Evolutionary conservation across 257 asterid species (phyloP), one percentile per base, ranked within the genome.

Genomic region (Striga asiatica): DNA sequence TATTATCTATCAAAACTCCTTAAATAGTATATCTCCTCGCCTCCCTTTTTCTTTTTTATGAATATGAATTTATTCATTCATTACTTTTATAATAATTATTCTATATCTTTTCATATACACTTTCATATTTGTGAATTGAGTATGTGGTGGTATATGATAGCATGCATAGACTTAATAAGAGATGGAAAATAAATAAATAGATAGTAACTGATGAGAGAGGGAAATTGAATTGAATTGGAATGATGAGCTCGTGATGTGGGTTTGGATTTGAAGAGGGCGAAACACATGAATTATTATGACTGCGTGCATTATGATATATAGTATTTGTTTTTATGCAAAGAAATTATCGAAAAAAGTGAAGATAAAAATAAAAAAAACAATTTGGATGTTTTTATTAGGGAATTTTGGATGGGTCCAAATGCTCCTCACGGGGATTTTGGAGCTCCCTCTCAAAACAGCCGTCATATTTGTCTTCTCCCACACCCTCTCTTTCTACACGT

Each of bases 371-470:
- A 17, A 12, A 43, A 43, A 43, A 41, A 43, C 17, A 61, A 21
- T 12, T 43, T 63, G 60, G 76, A 66, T 62, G 78, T 71, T 71
- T 61, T 56, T 32, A 60, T 64, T 71, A 61, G 75, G 64, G 69
- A 70, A 62, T 68, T 67, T 67, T 43, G 79, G 83, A 82, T 69
- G 71, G 57, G 58, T 76, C 94, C 94, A 87, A 87, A 83, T 42
- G 12, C 58, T 66, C 85, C 81, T 87, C 96, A 87, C 94, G 96
- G 96, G 96, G 81, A 78, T 65, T 79, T 79, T 83, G 94, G 93
- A 79, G 76, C 82, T 68, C 82, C 71, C 75, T 76, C 78, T 73
- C 75, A 54, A 71, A 78, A 76, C 89, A 83, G 93, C 89, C 87
- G 79, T 75, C 88, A 69, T 41, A 74, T 61, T 72, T 70, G 76